These are phyloP conservation scores for Colletotrichum cordylinicola DNA, from an alignment of 2,329 filamentous ascomycete species.

Conservation along the genomic window DNA sequence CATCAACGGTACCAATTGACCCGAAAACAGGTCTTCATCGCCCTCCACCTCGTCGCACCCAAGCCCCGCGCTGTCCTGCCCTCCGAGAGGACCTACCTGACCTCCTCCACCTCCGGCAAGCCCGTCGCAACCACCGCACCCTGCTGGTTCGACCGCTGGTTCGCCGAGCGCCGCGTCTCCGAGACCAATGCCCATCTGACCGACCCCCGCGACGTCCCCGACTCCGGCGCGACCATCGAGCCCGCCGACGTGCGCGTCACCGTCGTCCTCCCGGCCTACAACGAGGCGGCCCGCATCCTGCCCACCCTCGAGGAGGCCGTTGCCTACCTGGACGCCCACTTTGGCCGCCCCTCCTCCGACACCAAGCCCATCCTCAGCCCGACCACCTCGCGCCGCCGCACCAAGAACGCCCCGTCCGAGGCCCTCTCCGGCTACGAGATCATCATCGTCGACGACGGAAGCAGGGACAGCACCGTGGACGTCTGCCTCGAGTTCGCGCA, in stretches of 20 bases:
- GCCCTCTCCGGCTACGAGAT: slow-evolving; percentile 82
- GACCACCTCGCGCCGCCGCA: slow-evolving; percentile 30
- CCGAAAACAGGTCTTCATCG: slow-evolving; percentile 57
- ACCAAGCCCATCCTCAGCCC: slow-evolving; percentile 17
- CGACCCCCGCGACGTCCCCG: slow-evolving; percentile 42
- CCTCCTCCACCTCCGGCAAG: slow-evolving; percentile 67
- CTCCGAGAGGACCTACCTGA: slow-evolving; percentile 87
- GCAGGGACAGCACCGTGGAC: slow-evolving; percentile 79
- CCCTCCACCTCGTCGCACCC: slow-evolving; percentile 79
- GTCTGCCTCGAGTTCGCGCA: slow-evolving; percentile 83
- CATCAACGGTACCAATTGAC: not conserved
- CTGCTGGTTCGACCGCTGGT: slow-evolving; percentile 86
- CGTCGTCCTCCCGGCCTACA: slow-evolving; percentile 93
- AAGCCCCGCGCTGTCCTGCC: slow-evolving; percentile 75
- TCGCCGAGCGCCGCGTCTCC: slow-evolving; percentile 62
- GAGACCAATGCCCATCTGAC: slow-evolving; percentile 39
- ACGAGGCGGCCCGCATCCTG: slow-evolving; percentile 83
- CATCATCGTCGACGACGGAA: slow-evolving; percentile 88
- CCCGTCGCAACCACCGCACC: slow-evolving; percentile 62
- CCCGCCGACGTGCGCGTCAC: slow-evolving; percentile 84
- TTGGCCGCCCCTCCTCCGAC: slow-evolving; percentile 57
- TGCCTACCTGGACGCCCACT: slow-evolving; percentile 79
- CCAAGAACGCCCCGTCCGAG: slow-evolving; percentile 40
- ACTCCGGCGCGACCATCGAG: slow-evolving; percentile 66
- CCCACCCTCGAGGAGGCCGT: slow-evolving; percentile 92